Base-by-base conservation (phyloP, 768 basidiomycete species). In the Tulasnella sp. region DNA sequence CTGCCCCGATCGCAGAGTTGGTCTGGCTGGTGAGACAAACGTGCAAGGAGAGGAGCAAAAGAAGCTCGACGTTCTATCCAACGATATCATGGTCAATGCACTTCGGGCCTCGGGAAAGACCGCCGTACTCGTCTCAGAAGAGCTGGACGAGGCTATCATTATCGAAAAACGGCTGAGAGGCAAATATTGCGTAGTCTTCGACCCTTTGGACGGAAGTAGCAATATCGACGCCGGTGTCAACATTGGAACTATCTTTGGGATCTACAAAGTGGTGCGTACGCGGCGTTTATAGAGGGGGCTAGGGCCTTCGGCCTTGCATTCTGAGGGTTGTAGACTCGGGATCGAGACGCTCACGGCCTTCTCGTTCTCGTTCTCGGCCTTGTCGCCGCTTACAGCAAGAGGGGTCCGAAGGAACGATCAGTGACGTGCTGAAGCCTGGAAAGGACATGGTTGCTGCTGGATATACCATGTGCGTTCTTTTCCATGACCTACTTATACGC, bases 151-250 rank as follows among this genome's bases (percentile, higher is more conserved):
- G 29, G 95, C 96, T 22, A 89, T 98, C 84, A 88, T 98, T 82
- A 93, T 96, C 82, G 93, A 94, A 79, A 91, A 89, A 72, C 86
- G 85, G 78, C 84, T 91, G 83, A 91, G 87, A 83, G 96, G 96
- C 79, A 90, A 88, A 83, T 99, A 98, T 85, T 97, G 96, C 81
- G 97, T 99, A 80, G 97, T 99, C 2, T 99, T 99, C 80, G 97
- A 99, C 84, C 97, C 97, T 45, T 89, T 97, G 71, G 96, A 99
- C 81, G 96, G 96, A 74, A 93, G 91, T 82, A 94, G 92, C 86
- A 97, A 97, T 85, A 98, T 98, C 85, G 96, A 97, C 82, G 96
- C 97, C 79, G 97, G 96, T 89, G 96, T 97, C 72, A 97, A 97
- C 84, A 96, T 97, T 82, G 93, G 94, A 9, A 96, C 95, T 77